Evolutionary conservation across 495 filamentous ascomycete genomes (phyloP).

Genomic region (Trichoderma erinaceum): DNA sequence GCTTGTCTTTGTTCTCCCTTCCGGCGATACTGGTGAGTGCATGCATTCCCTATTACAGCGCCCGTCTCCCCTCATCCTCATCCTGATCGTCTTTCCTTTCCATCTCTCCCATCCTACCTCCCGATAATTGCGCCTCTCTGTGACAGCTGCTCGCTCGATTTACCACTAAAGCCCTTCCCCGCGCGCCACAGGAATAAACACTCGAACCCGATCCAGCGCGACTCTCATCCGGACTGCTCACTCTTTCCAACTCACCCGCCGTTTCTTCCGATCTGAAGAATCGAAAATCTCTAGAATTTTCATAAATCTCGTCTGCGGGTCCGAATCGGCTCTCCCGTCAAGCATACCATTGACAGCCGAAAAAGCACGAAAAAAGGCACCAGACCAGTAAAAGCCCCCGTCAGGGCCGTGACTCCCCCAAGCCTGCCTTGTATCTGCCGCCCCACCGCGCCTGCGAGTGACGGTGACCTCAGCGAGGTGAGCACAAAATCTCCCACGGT

Average conservation of each 20-base stretch:
- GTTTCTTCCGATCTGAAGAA: not conserved
- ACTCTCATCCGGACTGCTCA: not conserved
- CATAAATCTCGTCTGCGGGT: conserved; percentile 5
- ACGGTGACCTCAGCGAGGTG: conserved; percentile 14
- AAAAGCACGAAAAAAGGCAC: not conserved
- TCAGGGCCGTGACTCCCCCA: conserved; percentile 5
- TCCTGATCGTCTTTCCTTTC: not conserved
- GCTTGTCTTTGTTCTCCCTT: conserved; percentile 7
- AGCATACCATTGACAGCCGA: not conserved
- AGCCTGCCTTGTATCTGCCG: not conserved
- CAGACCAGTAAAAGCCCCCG: not conserved
- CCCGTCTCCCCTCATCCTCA: conserved; percentile 10
- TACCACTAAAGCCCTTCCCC: not conserved
- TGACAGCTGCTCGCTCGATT: not conserved
- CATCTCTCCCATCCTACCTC: conserved; percentile 11
- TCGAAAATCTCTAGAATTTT: not conserved
- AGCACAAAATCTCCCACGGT: conserved; percentile 6
- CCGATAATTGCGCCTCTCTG: conserved; percentile 7
- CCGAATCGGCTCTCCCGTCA: conserved; percentile 7
- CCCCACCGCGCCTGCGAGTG: conserved; percentile 13
- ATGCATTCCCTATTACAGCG: conserved; percentile 8
- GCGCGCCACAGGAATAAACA: not conserved
- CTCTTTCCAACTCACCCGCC: not conserved
- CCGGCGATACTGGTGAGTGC: not conserved
- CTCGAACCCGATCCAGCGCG: not conserved